phyloP scores from a whole-genome alignment of 768 basidiomycete species.

The Hygrophorus russula region DNA sequence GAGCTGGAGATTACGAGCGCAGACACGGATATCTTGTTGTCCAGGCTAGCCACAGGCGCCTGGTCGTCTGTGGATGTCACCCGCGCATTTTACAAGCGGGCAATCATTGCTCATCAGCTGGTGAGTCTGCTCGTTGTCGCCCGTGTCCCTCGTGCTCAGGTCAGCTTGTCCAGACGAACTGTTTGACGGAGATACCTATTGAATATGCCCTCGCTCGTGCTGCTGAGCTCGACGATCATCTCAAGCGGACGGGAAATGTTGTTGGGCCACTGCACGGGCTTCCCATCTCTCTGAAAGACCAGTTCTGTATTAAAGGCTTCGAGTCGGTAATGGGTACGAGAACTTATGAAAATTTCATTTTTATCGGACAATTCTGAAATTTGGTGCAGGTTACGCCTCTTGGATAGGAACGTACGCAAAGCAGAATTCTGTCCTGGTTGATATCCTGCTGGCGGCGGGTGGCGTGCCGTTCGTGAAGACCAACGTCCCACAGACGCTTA shows the following conservation, averaged over 20 bases:
- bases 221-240: conserved; percentile 49
- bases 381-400: conserved; percentile 50
- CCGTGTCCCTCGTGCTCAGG: background rate
- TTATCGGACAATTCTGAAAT: background rate
- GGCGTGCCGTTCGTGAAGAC: conserved; percentile 66
- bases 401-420: conserved; percentile 54
- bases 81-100: conserved; percentile 65
- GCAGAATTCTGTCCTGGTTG: conserved; percentile 50
- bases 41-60: conserved; percentile 36
- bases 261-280: conserved; percentile 70
- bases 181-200: conserved; percentile 71
- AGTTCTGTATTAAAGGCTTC: conserved; percentile 54
- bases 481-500: conserved; percentile 69
- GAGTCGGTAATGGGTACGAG: conserved; percentile 26
- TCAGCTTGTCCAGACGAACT: conserved; percentile 7
- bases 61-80: conserved; percentile 65
- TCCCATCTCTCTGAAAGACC: conserved; percentile 68
- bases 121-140: conserved; percentile 24
- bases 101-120: conserved; percentile 70
- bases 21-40: conserved; percentile 32
- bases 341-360: background rate
- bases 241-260: conserved; percentile 48
- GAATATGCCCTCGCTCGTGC: conserved; percentile 48
- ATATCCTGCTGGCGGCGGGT: conserved; percentile 55
- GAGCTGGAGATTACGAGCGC: conserved; percentile 41